phyloP scores from a whole-genome alignment of 2,329 filamentous ascomycete genomes.

The Alternaria longipes region DNA sequence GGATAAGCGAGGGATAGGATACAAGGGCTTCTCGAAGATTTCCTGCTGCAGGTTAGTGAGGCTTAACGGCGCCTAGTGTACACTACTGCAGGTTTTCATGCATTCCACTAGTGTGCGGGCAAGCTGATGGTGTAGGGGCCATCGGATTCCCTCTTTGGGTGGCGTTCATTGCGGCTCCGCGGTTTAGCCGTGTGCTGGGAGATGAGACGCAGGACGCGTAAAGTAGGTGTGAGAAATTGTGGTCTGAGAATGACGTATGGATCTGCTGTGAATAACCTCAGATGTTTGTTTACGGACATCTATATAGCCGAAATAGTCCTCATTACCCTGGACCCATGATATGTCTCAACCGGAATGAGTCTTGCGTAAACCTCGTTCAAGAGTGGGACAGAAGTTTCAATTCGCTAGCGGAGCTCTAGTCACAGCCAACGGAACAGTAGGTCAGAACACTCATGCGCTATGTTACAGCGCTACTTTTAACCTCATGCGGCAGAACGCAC shows the following conservation, averaged over 20 bases:
- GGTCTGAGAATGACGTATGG: slow-evolving; percentile 7
- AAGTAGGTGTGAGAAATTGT: slow-evolving; percentile 5
- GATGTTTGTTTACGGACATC: not conserved
- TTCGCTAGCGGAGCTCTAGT: slow-evolving; percentile 5
- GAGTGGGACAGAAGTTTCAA: slow-evolving; percentile 7
- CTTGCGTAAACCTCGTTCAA: slow-evolving; percentile 1
- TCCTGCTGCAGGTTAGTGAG: slow-evolving; percentile 14
- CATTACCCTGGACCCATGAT: not conserved
- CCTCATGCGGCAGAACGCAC: slow-evolving; percentile 1
- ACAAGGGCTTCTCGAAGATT: slow-evolving; percentile 13
- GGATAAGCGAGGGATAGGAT: slow-evolving; percentile 11
- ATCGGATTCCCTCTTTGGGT: slow-evolving; percentile 11
- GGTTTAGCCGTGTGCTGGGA: slow-evolving; percentile 11
- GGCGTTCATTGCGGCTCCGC: slow-evolving; percentile 14
- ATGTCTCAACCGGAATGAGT: not conserved
- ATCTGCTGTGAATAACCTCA: not conserved
- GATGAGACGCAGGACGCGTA: slow-evolving; percentile 5
- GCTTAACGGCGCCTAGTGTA: slow-evolving; percentile 19
- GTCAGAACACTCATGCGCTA: not conserved
- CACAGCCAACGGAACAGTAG: slow-evolving; percentile 1
- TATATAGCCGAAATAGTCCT: slow-evolving; percentile 1
- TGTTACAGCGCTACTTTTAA: not conserved
- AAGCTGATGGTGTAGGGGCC: slow-evolving; percentile 7
- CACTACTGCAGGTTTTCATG: slow-evolving; percentile 20
- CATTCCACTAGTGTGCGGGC: slow-evolving; percentile 13